Evolutionary conservation across 2,329 filamentous ascomycete genomes (phyloP).

Genomic region (Paracoccidioides lutzii): DNA sequence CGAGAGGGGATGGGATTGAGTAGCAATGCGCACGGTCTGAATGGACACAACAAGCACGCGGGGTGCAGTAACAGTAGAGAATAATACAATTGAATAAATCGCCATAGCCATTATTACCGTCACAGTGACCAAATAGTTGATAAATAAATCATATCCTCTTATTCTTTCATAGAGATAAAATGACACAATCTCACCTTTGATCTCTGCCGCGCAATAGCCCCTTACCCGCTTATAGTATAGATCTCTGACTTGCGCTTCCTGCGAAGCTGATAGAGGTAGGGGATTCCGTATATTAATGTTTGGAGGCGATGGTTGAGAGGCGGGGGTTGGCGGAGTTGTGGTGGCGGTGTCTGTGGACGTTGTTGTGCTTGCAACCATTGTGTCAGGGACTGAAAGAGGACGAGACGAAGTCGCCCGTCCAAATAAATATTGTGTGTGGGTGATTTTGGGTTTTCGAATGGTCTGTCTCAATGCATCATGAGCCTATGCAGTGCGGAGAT

Average conservation of each 20-base stretch:
- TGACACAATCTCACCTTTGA: conserved; percentile 46
- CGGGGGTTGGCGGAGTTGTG: conserved; percentile 11
- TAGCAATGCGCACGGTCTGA: no score
- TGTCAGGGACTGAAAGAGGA: conserved; percentile 3
- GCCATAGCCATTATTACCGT: no score
- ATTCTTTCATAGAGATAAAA: not conserved
- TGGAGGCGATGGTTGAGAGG: conserved; percentile 5
- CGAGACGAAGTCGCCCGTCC: not conserved
- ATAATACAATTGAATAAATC: no score
- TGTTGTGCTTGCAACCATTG: conserved; percentile 11
- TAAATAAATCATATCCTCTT: not conserved
- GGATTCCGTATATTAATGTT: conserved; percentile 51
- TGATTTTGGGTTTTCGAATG: not conserved
- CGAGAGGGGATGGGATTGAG: not conserved
- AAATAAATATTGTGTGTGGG: not conserved
- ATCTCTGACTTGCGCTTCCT: conserved; percentile 70
- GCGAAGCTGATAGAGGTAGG: conserved; percentile 65
- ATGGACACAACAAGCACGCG: no score
- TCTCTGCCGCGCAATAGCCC: conserved; percentile 60
- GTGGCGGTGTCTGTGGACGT: conserved; percentile 12
- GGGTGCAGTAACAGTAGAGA: no score
- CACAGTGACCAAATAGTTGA: not conserved
- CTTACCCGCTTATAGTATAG: conserved; percentile 71
- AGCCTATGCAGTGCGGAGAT: not conserved
- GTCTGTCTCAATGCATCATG: not conserved